These are phyloP conservation scores for Pseudogymnoascus sp. DNA, from an alignment of 2,329 filamentous ascomycete genomes.

Conservation along the genomic window DNA sequence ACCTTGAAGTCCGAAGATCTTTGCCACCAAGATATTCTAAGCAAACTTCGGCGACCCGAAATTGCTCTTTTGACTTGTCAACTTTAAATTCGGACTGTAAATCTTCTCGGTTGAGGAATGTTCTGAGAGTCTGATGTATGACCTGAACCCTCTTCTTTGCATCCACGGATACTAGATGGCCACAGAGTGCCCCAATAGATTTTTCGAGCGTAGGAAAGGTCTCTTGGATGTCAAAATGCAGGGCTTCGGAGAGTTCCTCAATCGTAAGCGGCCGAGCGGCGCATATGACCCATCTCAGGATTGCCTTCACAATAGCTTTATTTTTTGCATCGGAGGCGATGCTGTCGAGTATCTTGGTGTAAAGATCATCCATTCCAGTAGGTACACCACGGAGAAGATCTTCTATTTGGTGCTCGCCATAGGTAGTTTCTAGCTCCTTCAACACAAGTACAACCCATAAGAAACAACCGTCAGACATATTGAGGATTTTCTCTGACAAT, in stretches of 20 bases:
- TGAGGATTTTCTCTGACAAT: constrained; percentile 20
- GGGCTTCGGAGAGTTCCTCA: constrained; percentile 29
- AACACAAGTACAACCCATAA: constrained; percentile 29
- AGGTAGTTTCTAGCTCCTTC: constrained; percentile 25
- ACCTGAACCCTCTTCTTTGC: constrained; percentile 27
- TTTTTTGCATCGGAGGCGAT: constrained; percentile 24
- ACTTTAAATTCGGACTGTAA: too few relatives aligned
- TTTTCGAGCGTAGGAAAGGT: constrained; percentile 24
- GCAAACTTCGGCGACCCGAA: too few relatives aligned
- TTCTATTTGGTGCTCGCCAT: constrained; percentile 21
- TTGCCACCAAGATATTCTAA: too few relatives aligned
- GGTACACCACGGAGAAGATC: constrained; percentile 27
- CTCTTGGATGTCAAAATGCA: constrained; percentile 30
- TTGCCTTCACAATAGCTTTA: constrained; percentile 29
- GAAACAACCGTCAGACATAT: constrained; percentile 28
- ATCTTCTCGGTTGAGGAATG: too few relatives aligned
- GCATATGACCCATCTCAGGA: constrained; percentile 33
- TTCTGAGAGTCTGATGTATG: constrained; percentile 18
- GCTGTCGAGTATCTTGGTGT: constrained; percentile 29
- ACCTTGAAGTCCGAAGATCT: too few relatives aligned
- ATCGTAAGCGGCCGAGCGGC: constrained; percentile 29
- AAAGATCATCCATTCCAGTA: constrained; percentile 25
- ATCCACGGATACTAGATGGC: constrained; percentile 32
- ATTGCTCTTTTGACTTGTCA: too few relatives aligned
- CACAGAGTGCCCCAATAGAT: constrained; percentile 27